Evolutionary conservation across 108 stramenopile genomes (phyloP), one percentile per base, ranked within the genome.

Genomic region (Nitzschia inconspicua): DNA sequence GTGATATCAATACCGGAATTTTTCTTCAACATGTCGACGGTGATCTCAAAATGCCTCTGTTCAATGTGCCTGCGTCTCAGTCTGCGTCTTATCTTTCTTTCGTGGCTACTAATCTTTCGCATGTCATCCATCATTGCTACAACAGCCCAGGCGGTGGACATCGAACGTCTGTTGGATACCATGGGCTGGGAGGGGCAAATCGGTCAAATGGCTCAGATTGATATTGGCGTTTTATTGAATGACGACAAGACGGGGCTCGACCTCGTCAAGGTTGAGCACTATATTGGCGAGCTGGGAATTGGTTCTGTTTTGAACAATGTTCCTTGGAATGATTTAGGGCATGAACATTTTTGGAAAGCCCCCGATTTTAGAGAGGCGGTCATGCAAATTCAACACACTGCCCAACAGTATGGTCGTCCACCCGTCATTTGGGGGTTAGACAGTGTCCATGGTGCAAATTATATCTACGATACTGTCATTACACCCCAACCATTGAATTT

Each of bases 401-500:
- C 76, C 2, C 4, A 70, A 9, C 2, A 14, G 9, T 76, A 76
- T 46, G 36, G 49, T 43, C 68, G 76, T 22, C 76, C 76, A 22
- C 83, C 83, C n/a, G 79, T 84, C 24, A 79, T 91, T 46, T 78
- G 77, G 68, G 89, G 86, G 3, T 36, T 91, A 7, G 88, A 94
- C 57, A 79, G 73, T n/a, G 78, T 95, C 0, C 93, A 95, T 61
- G 93, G 93, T 10, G 86, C 90, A 3, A 95, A 88, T 57, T 95
- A 95, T 68, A 37, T 92, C 19, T 31, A 62, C 32, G 84, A 77
- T 26, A 72, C 89, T 2, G 66, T 76, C 9, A 36, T 88, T 1
- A 73, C 84, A 46, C 93, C 93, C 3, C 90, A 91, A 44, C 83
- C 82, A 32, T 65, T 95, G 53, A 86, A 83, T 41, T 35, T 90